Evolutionary conservation across 768 basidiomycete species (phyloP).

Genomic region (Suillus tomentosus): DNA sequence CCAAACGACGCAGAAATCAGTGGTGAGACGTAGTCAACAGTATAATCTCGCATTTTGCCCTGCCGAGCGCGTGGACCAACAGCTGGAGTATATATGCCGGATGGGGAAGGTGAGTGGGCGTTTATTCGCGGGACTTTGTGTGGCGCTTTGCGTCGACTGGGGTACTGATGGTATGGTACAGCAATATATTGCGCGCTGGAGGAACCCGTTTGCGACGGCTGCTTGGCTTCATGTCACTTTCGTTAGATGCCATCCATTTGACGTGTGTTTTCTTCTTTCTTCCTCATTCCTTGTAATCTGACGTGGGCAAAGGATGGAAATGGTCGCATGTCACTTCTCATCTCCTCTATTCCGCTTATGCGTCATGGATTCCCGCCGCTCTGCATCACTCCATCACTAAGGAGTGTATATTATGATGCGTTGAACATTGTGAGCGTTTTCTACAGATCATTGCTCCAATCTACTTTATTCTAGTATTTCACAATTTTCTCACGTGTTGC

Average conservation of each 20-base stretch:
- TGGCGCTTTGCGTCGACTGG: background rate
- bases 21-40: constrained; percentile 33
- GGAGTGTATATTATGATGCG: constrained; percentile 31
- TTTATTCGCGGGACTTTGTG: background rate
- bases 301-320: constrained; percentile 32
- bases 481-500: background rate
- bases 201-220: constrained; percentile 39
- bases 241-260: constrained; percentile 38
- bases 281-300: background rate
- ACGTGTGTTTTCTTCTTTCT: constrained; percentile 24
- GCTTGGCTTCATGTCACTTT: constrained; percentile 38
- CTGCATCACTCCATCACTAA: constrained; percentile 29
- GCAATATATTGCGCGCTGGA: constrained; percentile 41
- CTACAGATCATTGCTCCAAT: background rate
- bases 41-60: constrained; percentile 38
- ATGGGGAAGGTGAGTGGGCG: constrained; percentile 31
- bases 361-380: constrained; percentile 35
- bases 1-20: constrained; percentile 29
- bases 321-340: constrained; percentile 35
- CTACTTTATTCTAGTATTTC: background rate
- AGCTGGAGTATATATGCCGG: constrained; percentile 37
- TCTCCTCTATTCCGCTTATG: constrained; percentile 38
- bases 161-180: constrained; percentile 11
- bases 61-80: constrained; percentile 32
- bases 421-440: constrained; percentile 32